Evolutionary conservation across 768 basidiomycete genomes (phyloP).

Genomic region (Mycena indigotica): DNA sequence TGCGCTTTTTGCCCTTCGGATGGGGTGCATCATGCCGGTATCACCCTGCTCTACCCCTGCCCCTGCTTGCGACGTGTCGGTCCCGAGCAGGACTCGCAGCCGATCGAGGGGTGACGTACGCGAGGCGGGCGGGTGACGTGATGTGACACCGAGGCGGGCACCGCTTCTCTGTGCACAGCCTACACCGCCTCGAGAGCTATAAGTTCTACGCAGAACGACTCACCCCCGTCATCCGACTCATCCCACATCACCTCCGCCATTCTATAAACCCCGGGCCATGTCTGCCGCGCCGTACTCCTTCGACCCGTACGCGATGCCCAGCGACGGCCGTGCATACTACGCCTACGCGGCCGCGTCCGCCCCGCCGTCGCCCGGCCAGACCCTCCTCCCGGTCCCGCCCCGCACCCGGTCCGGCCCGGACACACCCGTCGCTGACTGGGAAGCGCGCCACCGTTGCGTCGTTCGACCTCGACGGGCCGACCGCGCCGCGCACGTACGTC

Average conservation of each 20-base stretch:
- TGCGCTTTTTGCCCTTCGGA: no score
- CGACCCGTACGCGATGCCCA: neutral
- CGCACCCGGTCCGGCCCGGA: constrained; percentile 17
- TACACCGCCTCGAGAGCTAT: no score
- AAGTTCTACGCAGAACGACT: no score
- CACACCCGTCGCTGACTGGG: constrained; percentile 13
- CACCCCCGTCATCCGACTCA: neutral
- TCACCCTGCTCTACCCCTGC: no score
- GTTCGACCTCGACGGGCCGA: constrained; percentile 59
- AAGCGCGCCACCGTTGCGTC: constrained; percentile 1
- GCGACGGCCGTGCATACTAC: constrained; percentile 2
- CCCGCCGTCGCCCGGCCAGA: constrained; percentile 16
- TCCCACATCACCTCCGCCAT: neutral
- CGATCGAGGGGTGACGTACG: no score
- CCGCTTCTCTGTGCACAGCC: no score
- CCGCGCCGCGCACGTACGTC: constrained; percentile 61
- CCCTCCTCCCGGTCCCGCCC: neutral
- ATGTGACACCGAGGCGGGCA: no score
- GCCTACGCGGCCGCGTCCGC: constrained; percentile 11
- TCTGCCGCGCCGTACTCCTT: neutral
- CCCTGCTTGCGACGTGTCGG: no score
- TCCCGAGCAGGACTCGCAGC: no score
- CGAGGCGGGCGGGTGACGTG: no score
- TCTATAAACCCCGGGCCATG: neutral
- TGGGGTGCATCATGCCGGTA: no score